Base-by-base conservation (phyloP, 2,329 filamentous ascomycete genomes). In the Phaeosphaeriaceae sp. region DNA sequence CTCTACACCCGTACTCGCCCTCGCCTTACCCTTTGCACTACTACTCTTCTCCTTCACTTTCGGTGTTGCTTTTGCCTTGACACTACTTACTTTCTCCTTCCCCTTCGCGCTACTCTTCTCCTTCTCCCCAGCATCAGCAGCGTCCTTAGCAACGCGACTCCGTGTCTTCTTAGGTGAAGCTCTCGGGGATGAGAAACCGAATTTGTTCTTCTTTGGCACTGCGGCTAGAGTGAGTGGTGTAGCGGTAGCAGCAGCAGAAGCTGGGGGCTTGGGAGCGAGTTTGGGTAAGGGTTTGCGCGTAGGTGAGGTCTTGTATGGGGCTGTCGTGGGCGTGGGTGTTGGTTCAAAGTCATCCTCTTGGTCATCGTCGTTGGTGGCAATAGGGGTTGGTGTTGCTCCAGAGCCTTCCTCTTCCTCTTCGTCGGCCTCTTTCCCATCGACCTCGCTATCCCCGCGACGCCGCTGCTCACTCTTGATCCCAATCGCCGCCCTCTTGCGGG, bases 121-220 rank as follows among this genome's bases (percentile, higher is more conserved):
- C 5, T 42, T 36, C 31, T 11, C 31, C 3, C 21, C 24, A 48
- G n/a, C n/a, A 7, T 21, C 21, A 13, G n/a, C 42, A 21, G 10
- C 9, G 19, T 17, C 42, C 21, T 45, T 45, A 15, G 19, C 19
- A 41, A 4, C 48, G 7, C 41, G 41, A 19, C 24, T 10, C 21
- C 51, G 40, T 4, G 53, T 33, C 6, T 44, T 45, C 3, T 13
- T 36, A 3, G 31, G 31, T 15, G 33, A 53, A 3, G 33, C 41
- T 11, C 33, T 36, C 5, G 25, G 5, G 9, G 25, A 27, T 27
- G 25, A 27, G 48, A 58, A 62, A 20, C 56, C 59, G n/a, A 31
- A 58, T n/a, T 56, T 58, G 22, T 54, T 58, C 19, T 17, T 48
- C n/a, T 11, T 7, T 10, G 22, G 31, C 7, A 6, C 42, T n/a